Base-by-base conservation (phyloP, 148 eudicot species). In the Agrostemma githago region DNA sequence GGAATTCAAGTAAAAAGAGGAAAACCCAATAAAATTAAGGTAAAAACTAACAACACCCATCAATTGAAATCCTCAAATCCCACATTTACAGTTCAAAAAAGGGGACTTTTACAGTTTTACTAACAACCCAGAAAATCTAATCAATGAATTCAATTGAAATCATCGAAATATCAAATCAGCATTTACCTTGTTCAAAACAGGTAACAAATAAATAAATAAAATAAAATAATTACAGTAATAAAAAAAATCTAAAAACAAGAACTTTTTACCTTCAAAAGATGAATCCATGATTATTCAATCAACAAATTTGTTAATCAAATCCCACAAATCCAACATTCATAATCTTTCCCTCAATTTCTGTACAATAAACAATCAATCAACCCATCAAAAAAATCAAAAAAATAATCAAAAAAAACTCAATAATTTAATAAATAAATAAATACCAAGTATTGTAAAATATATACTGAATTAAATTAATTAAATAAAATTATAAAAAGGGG, bases 191-290 rank as follows among this genome's bases (percentile, higher is more conserved):
- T 6, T 51, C 53, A 16, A 56, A 51, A 51, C 39, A 15, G 15
- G 43, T 15, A n/a, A 5, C 41, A 40, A 40, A 61, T 16, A 42
- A 38, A 15, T 11, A 62, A 39, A 40, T 5, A 15, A 8, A 40
- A 12, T 15, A 9, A 26, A 62, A 9, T 17, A 2, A 71, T 44
- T 1, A 2, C 10, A 59, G 58, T 42, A 21, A 26, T 26, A 66
- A 74, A 19, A 20, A 56, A 3, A 21, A 73, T 19, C 14, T n/a
- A n/a, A 51, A 57, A 77, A 66, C 41, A 82, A 60, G 14, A 14
- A 69, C 54, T 77, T 26, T 26, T 26, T 84, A 89, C 94, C 94
- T 80, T 87, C 87, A 64, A 83, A 83, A 76, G 84, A 75, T 58
- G 84, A 81, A 81, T 82, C 84, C 91, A 89, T 89, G 17, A 76